Evolutionary conservation across 2,329 filamentous ascomycete species (phyloP).

Genomic region (Elsinoe perseae): DNA sequence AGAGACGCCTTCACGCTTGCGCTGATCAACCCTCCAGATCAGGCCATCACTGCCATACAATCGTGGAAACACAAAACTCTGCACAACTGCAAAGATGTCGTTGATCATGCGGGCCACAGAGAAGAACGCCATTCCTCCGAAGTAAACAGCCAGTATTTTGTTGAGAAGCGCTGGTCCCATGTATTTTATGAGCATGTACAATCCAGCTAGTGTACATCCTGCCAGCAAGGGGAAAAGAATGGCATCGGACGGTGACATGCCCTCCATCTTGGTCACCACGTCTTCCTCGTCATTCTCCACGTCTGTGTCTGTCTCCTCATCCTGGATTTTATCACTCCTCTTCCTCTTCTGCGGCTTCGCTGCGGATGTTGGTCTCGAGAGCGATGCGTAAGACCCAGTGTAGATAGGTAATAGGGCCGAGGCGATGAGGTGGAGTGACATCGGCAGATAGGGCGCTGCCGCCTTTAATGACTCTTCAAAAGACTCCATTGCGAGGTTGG

Average conservation of each 20-base stretch:
- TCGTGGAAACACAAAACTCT: constrained; percentile 64
- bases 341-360: constrained; percentile 39
- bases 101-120: constrained; percentile 65
- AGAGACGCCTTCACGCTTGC: constrained; percentile 24
- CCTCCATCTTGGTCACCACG: constrained; percentile 53
- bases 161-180: constrained; percentile 76
- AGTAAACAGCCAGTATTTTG: constrained; percentile 74
- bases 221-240: constrained; percentile 77
- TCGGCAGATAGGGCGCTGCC: constrained; percentile 36
- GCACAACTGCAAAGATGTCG: constrained; percentile 58
- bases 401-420: constrained; percentile 78
- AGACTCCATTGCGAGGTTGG: background rate
- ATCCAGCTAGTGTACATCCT: constrained; percentile 58
- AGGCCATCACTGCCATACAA: constrained; percentile 52
- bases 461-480: background rate
- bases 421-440: constrained; percentile 54
- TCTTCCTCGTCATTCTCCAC: constrained; percentile 45
- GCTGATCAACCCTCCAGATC: constrained; percentile 43
- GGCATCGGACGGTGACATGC: constrained; percentile 68
- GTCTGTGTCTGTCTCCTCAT: constrained; percentile 43
- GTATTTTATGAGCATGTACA: constrained; percentile 88
- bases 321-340: constrained; percentile 27
- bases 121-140: constrained; percentile 70
- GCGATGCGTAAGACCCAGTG: constrained; percentile 73
- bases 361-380: constrained; percentile 76